Percentiles rank a stretch among this genome's conserved stretches.
phyloP scores from a whole-genome alignment of 176 grass and related monocot species.

The Saccharum spontaneum region DNA sequence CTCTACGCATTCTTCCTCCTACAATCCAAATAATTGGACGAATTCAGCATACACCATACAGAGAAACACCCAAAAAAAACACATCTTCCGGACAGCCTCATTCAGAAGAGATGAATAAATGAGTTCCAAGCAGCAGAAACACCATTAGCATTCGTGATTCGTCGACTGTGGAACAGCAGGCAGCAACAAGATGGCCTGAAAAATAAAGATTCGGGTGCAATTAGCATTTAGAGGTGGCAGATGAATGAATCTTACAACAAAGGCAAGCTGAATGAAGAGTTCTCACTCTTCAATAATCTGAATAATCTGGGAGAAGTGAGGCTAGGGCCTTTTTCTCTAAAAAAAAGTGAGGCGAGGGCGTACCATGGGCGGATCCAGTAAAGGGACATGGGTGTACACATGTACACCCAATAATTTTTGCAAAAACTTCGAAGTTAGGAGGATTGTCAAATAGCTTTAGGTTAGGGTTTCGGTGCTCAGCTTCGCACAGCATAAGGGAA shows the following conservation, averaged over 20 bases:
- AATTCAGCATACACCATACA: constrained; percentile 22
- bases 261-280: neutral
- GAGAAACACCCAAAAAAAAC: neutral
- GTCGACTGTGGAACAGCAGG: neutral
- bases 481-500: no score
- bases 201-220: neutral
- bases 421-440: no score
- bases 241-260: neutral
- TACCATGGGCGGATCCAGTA: neutral
- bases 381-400: no score
- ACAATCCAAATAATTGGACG: neutral
- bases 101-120: neutral
- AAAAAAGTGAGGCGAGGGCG: neutral
- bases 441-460: no score
- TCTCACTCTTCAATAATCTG: neutral
- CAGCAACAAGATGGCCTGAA: constrained; percentile 5
- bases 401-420: no score
- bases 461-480: no score
- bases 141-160: constrained; percentile 27
- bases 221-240: neutral
- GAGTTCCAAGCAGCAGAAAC: neutral
- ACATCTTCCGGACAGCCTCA: neutral
- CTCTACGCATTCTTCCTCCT: constrained; percentile 52
- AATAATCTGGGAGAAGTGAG: neutral
- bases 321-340: neutral